phyloP scores from a whole-genome alignment of 306 rosid genomes.

The Carpinus viminea region DNA sequence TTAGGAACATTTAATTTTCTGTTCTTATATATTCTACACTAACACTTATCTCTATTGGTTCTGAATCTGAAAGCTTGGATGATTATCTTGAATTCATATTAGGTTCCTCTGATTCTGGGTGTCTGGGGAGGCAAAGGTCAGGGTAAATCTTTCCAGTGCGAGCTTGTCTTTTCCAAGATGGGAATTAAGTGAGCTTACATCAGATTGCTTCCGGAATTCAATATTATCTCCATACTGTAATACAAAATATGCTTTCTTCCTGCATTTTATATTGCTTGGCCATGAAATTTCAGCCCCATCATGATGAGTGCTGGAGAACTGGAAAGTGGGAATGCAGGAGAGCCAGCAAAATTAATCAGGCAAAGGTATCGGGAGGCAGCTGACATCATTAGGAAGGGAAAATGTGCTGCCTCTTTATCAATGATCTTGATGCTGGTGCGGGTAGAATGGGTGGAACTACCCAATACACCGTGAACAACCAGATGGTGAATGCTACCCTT shows the following conservation, averaged over 20 bases:
- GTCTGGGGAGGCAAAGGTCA: conserved; percentile 58
- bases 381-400: conserved; percentile 53
- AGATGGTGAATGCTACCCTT: conserved; percentile 65
- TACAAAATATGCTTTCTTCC: background rate
- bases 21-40: too few relatives aligned
- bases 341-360: conserved; percentile 52
- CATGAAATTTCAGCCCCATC: conserved; percentile 39
- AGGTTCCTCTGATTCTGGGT: conserved; percentile 53
- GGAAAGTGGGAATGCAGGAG: conserved; percentile 57
- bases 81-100: conserved; percentile 3
- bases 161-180: conserved; percentile 56
- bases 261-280: background rate
- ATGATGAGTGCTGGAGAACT: conserved; percentile 61
- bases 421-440: conserved; percentile 65
- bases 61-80: background rate
- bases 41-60: background rate
- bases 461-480: conserved; percentile 64
- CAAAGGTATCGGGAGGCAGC: conserved; percentile 49
- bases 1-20: too few relatives aligned
- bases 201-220: too few relatives aligned
- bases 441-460: conserved; percentile 62
- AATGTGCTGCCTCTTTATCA: conserved; percentile 60
- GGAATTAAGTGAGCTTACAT: conserved; percentile 44
- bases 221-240: background rate
- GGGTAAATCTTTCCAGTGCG: conserved; percentile 59